Conservation (phyloP, 2,329 filamentous ascomycete genomes). For the Hymenoscyphus repandus region DNA sequence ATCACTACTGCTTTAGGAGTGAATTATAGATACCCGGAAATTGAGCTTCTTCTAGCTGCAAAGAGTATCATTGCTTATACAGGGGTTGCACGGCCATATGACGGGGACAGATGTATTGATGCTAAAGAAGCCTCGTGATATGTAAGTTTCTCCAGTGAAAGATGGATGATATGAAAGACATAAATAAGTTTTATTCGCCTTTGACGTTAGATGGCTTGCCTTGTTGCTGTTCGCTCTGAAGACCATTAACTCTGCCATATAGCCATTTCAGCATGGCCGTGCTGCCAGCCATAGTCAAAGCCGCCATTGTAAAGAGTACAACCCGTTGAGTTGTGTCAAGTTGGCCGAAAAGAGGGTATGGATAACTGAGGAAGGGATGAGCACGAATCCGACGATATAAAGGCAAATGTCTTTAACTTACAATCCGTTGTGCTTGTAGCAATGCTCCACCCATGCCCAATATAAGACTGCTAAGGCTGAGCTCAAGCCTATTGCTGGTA, state of each 20-base stretch:
- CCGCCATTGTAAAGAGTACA: constrained; percentile 64
- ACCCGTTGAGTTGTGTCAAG: constrained; percentile 61
- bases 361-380: constrained; percentile 53
- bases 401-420: constrained; percentile 33
- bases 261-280: constrained; percentile 65
- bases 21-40: too few relatives aligned
- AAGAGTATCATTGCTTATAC: too few relatives aligned
- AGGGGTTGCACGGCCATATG: too few relatives aligned
- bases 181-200: constrained; percentile 16
- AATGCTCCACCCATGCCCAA: constrained; percentile 74
- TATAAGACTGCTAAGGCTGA: constrained; percentile 59
- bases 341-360: constrained; percentile 77
- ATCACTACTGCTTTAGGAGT: too few relatives aligned
- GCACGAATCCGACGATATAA: not conserved
- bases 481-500: constrained; percentile 55
- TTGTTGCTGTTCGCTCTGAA: constrained; percentile 35
- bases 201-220: constrained; percentile 24
- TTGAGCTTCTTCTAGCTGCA: too few relatives aligned
- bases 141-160: too few relatives aligned
- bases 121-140: too few relatives aligned
- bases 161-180: too few relatives aligned
- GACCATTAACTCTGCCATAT: constrained; percentile 62
- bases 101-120: too few relatives aligned
- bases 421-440: constrained; percentile 62
- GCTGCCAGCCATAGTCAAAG: constrained; percentile 64